A percentile compares a stretch with the other conserved stretches of the same genome.
Conservation (phyloP, 495 filamentous ascomycete species). For the Opeltia flavorubescens region DNA sequence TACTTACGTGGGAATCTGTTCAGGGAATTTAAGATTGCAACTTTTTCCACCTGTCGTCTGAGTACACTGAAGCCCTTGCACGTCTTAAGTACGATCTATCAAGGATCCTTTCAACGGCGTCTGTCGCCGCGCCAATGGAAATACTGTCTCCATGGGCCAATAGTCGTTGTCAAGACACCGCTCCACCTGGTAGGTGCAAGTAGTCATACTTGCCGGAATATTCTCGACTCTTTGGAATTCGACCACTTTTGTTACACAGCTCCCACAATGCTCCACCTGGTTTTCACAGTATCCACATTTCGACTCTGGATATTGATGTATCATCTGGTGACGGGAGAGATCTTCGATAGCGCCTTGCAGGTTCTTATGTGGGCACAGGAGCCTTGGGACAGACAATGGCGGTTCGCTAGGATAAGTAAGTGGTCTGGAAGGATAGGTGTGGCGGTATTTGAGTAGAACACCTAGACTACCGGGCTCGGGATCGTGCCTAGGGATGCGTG, state of each 20-base stretch:
- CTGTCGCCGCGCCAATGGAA: neutral
- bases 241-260: neutral
- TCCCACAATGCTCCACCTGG: neutral
- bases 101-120: constrained; percentile 5
- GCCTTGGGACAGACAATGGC: neutral
- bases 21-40: too few species aligned
- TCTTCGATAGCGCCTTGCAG: neutral
- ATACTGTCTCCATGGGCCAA: neutral
- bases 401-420: neutral
- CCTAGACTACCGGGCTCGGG: neutral
- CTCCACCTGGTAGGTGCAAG: neutral
- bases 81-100: too few species aligned
- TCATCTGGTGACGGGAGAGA: neutral
- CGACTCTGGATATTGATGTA: neutral
- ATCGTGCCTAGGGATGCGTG: neutral
- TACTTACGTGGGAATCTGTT: too few species aligned
- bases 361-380: neutral
- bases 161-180: neutral
- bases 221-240: neutral
- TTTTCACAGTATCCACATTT: neutral
- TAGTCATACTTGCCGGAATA: neutral
- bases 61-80: too few species aligned
- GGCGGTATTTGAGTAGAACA: neutral
- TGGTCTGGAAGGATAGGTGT: neutral
- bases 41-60: too few species aligned